Base-by-base conservation (phyloP, 345 rosid species). In the Lagerstroemia speciosa region DNA sequence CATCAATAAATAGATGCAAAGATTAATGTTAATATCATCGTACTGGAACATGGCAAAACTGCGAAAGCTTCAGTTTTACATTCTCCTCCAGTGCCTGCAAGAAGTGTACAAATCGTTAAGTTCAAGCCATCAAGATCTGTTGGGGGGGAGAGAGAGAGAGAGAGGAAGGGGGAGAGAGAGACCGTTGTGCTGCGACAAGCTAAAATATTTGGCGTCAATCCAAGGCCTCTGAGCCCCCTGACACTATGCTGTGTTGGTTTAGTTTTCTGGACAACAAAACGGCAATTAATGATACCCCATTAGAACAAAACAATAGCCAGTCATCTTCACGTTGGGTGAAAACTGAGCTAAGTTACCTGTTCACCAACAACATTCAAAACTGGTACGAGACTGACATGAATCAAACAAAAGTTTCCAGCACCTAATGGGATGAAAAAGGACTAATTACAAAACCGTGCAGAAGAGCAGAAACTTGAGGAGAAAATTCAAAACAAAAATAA, bases 231-330 rank as follows among this genome's bases (percentile, higher is more conserved):
- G 16, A 94, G 80, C 67, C 86, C 90, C 34, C 89, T 78, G 74
- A 94, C 98, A 68, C 99, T 91, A 64, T 91, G 99, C 77, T 94
- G 99, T 16, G 99, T 94, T 58, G 99, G 99, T 79, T 94, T 94
- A 73, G 99, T 94, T 88, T 94, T 94, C 98, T 94, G 83, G 40
- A 65, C 6, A n/a, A 65, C 8, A 8, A 65, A 17, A 9, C 29
- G 9, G 20, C 6, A 15, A 5, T 16, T 33, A 37, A 11, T 8
- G 1, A 37, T 16, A n/a, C 46, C 32, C 52, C 67, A n/a, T 29
- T 40, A 64, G 7, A 20, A 65, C 19, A 2, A 65, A 43, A n/a
- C 8, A 16, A 6, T 63, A 33, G n/a, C 29, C 22, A 17, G 11
- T 20, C 29, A 33, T 36, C 48, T 64, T 64, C 48, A 10, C 0